Base-by-base conservation (phyloP, 2,329 filamentous ascomycete genomes). In the Diaporthe helianthi region DNA sequence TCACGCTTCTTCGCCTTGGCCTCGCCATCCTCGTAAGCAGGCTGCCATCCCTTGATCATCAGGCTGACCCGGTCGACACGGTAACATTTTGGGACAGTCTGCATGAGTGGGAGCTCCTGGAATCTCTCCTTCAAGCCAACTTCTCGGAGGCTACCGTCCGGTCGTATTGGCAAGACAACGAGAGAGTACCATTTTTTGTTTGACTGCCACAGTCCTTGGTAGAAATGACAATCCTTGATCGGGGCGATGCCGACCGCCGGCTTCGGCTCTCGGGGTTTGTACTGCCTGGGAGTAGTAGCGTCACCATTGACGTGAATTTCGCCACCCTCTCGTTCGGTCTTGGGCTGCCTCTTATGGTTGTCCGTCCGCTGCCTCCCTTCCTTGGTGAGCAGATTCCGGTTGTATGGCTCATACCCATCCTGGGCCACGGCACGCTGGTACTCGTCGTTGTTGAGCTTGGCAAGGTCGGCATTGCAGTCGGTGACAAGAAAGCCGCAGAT, bases 21-120 rank as follows among this genome's bases (percentile, higher is more conserved):
- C 0, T 79, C 80, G 5, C 78, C 79, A 61, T 79, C 76, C 66
- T 79, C 76, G 51, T 78, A 82, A 0, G 77, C 80, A 7, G 73
- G 69, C 8, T 78, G 77, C 80, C 80, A 83, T 1, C 77, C 79
- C 19, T 72, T 61, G 60, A 82, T 81, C n/a, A 75, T 70, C 9
- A 65, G 66, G 31, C 72, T 74, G 19, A 69, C 60, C 0, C 71
- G 61, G n/a, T 76, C 72, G 38, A 79, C 77, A 3, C 69, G 63
- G 60, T 82, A 82, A 55, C 81, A 82, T 24, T 69, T 75, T 0
- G 80, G 80, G 0, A 74, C 68, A 7, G 74, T 73, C 15, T 74
- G 47, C 13, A 81, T 74, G 2, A 82, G 73, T 2, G 75, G 75
- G 0, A 77, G 80, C 7, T 73, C 68, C 17, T 70, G 73, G 4